These are phyloP conservation scores for Saccharum spontaneum DNA, from an alignment of 176 grass and related monocot genomes.

Conservation along the genomic window DNA sequence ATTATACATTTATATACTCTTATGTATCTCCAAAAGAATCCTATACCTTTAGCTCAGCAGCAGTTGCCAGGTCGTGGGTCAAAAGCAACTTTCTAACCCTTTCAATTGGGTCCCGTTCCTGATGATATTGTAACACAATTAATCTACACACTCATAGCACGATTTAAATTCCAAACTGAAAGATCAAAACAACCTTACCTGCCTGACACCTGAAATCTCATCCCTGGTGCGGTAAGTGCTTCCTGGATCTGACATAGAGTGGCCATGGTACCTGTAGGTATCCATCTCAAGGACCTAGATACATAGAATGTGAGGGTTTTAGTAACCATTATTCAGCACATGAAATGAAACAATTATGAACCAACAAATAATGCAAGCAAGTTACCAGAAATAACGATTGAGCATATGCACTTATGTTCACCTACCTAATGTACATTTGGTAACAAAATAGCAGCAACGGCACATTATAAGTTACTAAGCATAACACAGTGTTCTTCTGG, in stretches of 20 bases:
- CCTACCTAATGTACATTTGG: background rate
- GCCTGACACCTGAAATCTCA: conserved; percentile 89
- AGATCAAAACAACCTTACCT: conserved; percentile 50
- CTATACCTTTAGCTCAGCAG: conserved; percentile 87
- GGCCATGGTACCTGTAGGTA: conserved; percentile 97
- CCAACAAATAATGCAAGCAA: background rate
- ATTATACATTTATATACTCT: background rate
- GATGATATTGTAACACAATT: conserved; percentile 32
- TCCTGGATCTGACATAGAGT: conserved; percentile 98
- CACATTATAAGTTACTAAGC: background rate
- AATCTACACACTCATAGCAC: background rate
- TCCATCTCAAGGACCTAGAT: conserved; percentile 99
- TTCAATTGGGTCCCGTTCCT: conserved; percentile 96
- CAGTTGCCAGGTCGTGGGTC: conserved; percentile 70
- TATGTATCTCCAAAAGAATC: background rate
- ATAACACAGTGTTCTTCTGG: background rate
- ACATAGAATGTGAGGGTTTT: conserved; percentile 3
- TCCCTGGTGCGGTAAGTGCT: conserved; percentile 94
- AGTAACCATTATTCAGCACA: conserved; percentile 11
- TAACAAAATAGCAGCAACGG: background rate
- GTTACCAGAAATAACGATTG: background rate
- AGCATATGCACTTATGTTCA: background rate
- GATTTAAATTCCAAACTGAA: conserved; percentile 9
- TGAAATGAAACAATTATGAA: background rate
- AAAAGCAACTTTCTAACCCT: conserved; percentile 89